phyloP scores from a whole-genome alignment of 2,329 filamentous ascomycete species.

The Scytalidium sp. region DNA sequence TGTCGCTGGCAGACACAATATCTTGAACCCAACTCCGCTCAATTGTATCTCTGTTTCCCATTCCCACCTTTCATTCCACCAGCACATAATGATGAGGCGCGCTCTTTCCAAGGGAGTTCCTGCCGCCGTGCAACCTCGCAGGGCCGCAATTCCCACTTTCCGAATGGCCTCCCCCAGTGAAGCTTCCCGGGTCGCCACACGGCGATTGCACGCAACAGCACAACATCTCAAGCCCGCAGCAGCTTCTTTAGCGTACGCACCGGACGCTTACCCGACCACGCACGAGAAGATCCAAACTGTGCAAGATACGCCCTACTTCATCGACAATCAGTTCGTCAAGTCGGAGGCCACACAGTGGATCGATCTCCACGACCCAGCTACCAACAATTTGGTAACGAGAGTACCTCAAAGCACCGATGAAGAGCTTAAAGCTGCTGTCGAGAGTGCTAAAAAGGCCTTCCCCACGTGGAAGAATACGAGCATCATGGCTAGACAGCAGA shows the following conservation, averaged over 20 bases:
- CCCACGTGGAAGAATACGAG: conserved; percentile 70
- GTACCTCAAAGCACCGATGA: conserved; percentile 78
- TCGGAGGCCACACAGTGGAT: conserved; percentile 71
- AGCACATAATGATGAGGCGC: conserved; percentile 25
- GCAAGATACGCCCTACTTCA: conserved; percentile 73
- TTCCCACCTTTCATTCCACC: background rate
- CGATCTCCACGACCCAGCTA: conserved; percentile 78
- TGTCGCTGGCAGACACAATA: background rate
- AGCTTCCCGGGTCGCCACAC: conserved; percentile 34
- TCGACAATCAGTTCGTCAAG: conserved; percentile 74
- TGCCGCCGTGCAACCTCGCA: conserved; percentile 18
- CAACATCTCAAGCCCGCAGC: conserved; percentile 49
- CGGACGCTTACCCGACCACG: conserved; percentile 63
- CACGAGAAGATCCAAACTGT: conserved; percentile 69
- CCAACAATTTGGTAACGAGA: conserved; percentile 80
- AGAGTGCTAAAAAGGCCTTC: conserved; percentile 74
- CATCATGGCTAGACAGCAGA: conserved; percentile 72
- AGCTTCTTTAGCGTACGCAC: conserved; percentile 51
- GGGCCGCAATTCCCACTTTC: conserved; percentile 19
- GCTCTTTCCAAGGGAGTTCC: conserved; percentile 22
- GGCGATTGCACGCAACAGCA: conserved; percentile 56
- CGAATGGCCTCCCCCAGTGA: conserved; percentile 22
- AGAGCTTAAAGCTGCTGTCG: conserved; percentile 73
- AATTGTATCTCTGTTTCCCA: background rate
- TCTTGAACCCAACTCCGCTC: background rate